phyloP scores from a whole-genome alignment of 225 moss, liverwort and hornwort species.

The Polytrichum commune region DNA sequence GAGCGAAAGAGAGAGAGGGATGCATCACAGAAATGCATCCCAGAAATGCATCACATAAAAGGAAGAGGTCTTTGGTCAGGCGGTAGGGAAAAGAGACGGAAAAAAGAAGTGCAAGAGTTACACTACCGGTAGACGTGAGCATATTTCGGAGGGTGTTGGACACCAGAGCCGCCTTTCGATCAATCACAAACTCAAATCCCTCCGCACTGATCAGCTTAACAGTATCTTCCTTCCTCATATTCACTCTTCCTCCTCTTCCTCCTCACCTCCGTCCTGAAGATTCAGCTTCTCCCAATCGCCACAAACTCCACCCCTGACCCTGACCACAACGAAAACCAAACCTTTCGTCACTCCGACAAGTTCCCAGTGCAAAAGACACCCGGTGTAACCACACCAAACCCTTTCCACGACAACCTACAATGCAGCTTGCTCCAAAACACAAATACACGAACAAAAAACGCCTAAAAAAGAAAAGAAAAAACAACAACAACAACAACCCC shows the following conservation, averaged over 20 bases:
- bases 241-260: neutral
- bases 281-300: neutral
- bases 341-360: neutral
- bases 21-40: too few relatives aligned
- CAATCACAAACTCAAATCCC: conserved; percentile 81
- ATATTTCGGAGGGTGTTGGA: conserved; percentile 85
- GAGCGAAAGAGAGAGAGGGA: too few relatives aligned
- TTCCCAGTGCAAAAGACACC: too few relatives aligned
- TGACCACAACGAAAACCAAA: neutral
- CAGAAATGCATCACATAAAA: too few relatives aligned
- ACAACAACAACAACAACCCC: too few relatives aligned
- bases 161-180: conserved; percentile 79
- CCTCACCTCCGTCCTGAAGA: conserved; percentile 10
- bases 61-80: too few relatives aligned
- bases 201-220: conserved; percentile 92
- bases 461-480: too few relatives aligned
- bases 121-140: conserved; percentile 70
- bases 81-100: neutral
- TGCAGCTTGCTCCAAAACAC: conserved; percentile 1
- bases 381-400: neutral
- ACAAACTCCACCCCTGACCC: conserved; percentile 2
- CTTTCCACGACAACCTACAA: conserved; percentile 4
- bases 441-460: neutral
- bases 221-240: conserved; percentile 63
- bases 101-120: neutral